Base-by-base conservation (phyloP, 345 rosid species). In the Camelina hispida region DNA sequence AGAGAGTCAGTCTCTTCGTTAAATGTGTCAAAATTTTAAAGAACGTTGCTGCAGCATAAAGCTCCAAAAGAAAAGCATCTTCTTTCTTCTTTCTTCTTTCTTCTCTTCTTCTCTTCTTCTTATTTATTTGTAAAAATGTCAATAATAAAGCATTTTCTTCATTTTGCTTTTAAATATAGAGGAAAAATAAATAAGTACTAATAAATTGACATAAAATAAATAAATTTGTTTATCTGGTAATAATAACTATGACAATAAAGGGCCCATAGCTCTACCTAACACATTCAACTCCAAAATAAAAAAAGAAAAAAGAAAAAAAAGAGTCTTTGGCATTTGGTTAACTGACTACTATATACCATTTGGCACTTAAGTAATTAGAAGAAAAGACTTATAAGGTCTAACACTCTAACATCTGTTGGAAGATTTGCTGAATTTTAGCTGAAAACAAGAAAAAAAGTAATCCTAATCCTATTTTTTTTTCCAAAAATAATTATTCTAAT, bases 41-140 rank as follows among this genome's bases (percentile, higher is more conserved):
- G 54, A 74, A 74, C 78, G 71, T 73, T 74, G 68, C 43, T 74
- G 68, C 43, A 74, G 48, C 54, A 51, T 66, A 74, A 66, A 74
- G 67, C 72, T 59, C 59, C 68, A 66, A 58, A 74, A 66, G 62
- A 46, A 75, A 68, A 68, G 73, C 68, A 75, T 75, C 73, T 68
- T 75, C 73, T 59, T 62, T 8, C 8, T 23, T 43, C 16, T 38
- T 38, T 40, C 17, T 40, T 20, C 11, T 18, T 35, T 34, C 18
- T 18, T 37, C 17, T 61, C n/a, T 61, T 20, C 22, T 20, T 20
- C 11, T 18, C 17, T 35, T 34, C 18, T 18, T 37, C 18, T 62
- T 62, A 6, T 25, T 38, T 16, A 52, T 28, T 23, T 60, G n/a
- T n/a, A n/a, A 3, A 28, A 51, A 37, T 40, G 34, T 15, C 38